These are phyloP conservation scores for Penstemon davidsonii DNA, from an alignment of 257 asterid genomes.

Conservation along the genomic window DNA sequence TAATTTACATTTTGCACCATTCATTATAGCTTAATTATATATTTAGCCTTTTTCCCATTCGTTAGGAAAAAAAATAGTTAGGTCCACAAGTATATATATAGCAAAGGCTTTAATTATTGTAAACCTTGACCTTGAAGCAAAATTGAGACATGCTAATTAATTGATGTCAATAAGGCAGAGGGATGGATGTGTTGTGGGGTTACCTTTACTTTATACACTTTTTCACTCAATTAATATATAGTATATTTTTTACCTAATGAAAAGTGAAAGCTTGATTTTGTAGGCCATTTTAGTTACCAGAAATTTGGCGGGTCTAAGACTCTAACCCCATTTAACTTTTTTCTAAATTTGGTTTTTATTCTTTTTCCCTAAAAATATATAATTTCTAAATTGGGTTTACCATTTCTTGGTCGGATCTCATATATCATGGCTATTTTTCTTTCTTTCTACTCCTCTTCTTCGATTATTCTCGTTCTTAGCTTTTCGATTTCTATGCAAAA, in stretches of 20 bases:
- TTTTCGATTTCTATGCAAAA: neutral
- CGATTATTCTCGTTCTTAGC: neutral
- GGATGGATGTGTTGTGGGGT: conserved; percentile 18
- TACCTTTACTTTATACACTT: conserved; percentile 26
- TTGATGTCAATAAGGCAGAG: neutral
- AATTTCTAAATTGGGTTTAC: neutral
- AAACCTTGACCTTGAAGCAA: conserved; percentile 40
- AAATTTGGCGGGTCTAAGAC: neutral
- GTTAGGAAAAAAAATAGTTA: too few relatives aligned
- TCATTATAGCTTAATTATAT: too few relatives aligned
- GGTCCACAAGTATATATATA: too few relatives aligned
- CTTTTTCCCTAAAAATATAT: neutral
- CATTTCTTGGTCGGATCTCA: conserved; percentile 3
- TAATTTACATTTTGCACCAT: too few relatives aligned
- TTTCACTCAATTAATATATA: conserved; percentile 28
- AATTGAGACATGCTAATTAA: neutral
- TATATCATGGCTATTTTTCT: conserved; percentile 13
- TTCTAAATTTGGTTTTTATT: neutral
- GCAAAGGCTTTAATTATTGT: conserved; percentile 8
- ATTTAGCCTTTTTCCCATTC: too few relatives aligned
- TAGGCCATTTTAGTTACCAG: conserved; percentile 28
- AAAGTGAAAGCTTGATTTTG: conserved; percentile 40
- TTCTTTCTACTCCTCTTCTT: neutral
- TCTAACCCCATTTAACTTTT: conserved; percentile 9
- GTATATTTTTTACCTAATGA: neutral